These are phyloP conservation scores for Ascochyta lentis DNA, from an alignment of 2,329 filamentous ascomycete genomes.

Conservation along the genomic window DNA sequence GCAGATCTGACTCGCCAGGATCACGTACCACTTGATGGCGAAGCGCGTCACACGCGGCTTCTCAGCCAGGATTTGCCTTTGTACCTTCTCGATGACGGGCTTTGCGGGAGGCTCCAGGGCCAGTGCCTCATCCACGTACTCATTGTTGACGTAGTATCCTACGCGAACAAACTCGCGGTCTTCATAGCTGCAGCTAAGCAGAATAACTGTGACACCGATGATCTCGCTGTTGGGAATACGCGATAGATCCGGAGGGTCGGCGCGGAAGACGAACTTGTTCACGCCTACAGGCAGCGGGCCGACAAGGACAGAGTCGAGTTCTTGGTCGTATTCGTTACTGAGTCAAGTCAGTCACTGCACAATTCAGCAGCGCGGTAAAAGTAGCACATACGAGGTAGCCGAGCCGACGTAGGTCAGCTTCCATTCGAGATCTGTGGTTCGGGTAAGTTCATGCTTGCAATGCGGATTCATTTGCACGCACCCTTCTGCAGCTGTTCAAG, in stretches of 20 bases:
- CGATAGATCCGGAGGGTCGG: slow-evolving; percentile 86
- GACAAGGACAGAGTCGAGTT: slow-evolving; percentile 94
- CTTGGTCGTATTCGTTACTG: slow-evolving; percentile 96
- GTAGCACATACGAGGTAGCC: slow-evolving; percentile 80
- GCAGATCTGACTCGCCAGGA: background rate
- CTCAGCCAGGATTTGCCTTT: slow-evolving; percentile 90
- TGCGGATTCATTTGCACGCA: slow-evolving; percentile 45
- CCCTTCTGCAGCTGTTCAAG: slow-evolving; percentile 93
- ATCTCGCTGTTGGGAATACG: slow-evolving; percentile 95
- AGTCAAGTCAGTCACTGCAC: slow-evolving; percentile 16
- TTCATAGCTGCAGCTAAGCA: slow-evolving; percentile 96
- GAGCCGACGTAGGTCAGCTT: slow-evolving; percentile 99
- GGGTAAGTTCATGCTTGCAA: slow-evolving; percentile 21
- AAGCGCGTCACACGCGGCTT: slow-evolving; percentile 98
- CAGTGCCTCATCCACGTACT: slow-evolving; percentile 92
- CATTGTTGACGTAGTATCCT: slow-evolving; percentile 99
- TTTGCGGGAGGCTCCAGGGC: slow-evolving; percentile 88
- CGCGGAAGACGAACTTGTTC: slow-evolving; percentile 99
- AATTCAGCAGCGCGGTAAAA: background rate
- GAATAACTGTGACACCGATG: slow-evolving; percentile 94
- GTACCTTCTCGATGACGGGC: slow-evolving; percentile 89
- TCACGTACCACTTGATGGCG: slow-evolving; percentile 91
- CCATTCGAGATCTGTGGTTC: slow-evolving; percentile 86
- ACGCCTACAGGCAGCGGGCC: slow-evolving; percentile 97
- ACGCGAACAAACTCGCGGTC: slow-evolving; percentile 96